Evolutionary conservation across 2,329 filamentous ascomycete species (phyloP), one percentile per base, ranked within the genome.

Genomic region (Arthroderma sp.): DNA sequence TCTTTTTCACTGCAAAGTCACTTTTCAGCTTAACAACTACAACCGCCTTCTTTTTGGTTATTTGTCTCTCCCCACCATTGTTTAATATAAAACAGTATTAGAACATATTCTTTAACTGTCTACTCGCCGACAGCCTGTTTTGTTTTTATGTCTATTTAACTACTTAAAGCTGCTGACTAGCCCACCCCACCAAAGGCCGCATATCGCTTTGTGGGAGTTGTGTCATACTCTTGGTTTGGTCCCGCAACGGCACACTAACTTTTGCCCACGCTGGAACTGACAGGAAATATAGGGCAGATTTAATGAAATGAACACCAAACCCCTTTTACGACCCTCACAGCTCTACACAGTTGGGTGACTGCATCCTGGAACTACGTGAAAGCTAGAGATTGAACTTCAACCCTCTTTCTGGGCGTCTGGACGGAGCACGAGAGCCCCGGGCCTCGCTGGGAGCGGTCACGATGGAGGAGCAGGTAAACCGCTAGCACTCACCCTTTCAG

Each of bases 401-500:
- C 4, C 23, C n/a, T 47, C 43, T 23, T 47, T 47, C 23, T 19
- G 23, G 43, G 5, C 43, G 43, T 47, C 43, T 47, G 43, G 23
- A 19, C 17, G 21, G 51, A 38, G 33, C 51, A 54, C 51, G 51
- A 37, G 51, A 54, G 51, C 33, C 19, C 33, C 51, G 33, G 31
- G 51, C 51, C 47, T 54, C 37, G 51, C 51, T 39, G 64, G 67
- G 69, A 68, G 68, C 67, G 68, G 67, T 65, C 67, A 59, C 70
- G 65, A 74, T 74, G 72, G 72, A 73, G 70, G 72, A 73, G 63
- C 72, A 74, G 71, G 72, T 74, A 66, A 59, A 60, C 11, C 9
- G 21, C 21, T 19, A 9, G 41, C 13, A 19, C 23, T 28, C 23
- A 17, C 13, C 11, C 17, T 13, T 44, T 44, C 3, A n/a, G 17